These are phyloP conservation scores for Wickerhamiella spandovensis DNA, from an alignment of 805 yeast species.

Conservation along the genomic window DNA sequence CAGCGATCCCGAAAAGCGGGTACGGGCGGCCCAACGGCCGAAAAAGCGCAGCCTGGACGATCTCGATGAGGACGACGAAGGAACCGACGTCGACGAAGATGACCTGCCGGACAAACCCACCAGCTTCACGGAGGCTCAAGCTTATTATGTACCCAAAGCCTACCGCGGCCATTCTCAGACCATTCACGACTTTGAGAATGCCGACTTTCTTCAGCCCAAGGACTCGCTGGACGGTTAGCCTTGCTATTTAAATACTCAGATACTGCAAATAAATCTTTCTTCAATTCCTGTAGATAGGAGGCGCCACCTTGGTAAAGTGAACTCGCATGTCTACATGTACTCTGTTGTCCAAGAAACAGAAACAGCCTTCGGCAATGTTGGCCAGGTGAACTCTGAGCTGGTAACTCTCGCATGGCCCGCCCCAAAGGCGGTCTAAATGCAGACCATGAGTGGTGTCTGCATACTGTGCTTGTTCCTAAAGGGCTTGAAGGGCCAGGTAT, in stretches of 20 bases:
- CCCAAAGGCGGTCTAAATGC: too few relatives aligned
- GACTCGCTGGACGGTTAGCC: neutral
- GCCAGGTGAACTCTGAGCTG: too few relatives aligned
- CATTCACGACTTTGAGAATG: constrained; percentile 21
- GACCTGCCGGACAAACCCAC: constrained; percentile 1
- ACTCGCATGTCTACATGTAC: too few relatives aligned
- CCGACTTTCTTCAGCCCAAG: constrained; percentile 17
- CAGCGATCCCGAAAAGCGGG: constrained; percentile 4
- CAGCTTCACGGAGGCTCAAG: constrained; percentile 4
- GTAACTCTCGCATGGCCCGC: too few relatives aligned
- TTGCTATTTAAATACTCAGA: neutral
- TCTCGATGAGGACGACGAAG: constrained; percentile 15
- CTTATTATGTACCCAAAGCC: constrained; percentile 9
- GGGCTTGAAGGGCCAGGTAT: too few relatives aligned
- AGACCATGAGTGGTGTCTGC: too few relatives aligned
- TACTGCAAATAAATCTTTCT: too few relatives aligned
- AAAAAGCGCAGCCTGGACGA: constrained; percentile 1
- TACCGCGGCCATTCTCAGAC: constrained; percentile 7
- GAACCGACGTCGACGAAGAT: constrained; percentile 16
- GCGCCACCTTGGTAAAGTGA: too few relatives aligned
- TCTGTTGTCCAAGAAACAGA: too few relatives aligned
- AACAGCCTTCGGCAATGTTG: too few relatives aligned
- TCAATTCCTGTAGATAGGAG: too few relatives aligned
- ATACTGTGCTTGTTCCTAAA: too few relatives aligned
- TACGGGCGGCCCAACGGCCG: neutral